Evolutionary conservation across 2,329 filamentous ascomycete genomes (phyloP), one percentile per base, ranked within the genome.

Genomic region (Claviceps africana): DNA sequence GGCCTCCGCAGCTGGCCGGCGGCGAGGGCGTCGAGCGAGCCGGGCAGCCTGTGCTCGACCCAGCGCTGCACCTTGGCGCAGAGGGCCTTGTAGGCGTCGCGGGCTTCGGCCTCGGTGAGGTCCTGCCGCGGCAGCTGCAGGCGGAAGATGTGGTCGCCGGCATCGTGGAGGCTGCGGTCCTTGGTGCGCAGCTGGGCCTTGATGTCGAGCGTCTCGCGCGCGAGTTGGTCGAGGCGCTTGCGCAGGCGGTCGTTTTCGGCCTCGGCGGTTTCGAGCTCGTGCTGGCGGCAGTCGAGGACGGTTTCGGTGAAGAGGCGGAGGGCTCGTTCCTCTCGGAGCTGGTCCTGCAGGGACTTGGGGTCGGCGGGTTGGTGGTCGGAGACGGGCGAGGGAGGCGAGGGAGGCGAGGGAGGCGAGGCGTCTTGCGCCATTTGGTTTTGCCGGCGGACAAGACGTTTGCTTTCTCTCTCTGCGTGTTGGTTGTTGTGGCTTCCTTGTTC

Each of bases 231-330:
- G 19, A 67, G 33, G 49, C 62, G 60, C 17, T 58, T 59, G 15
- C 54, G 53, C 31, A 68, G 59, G 30, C 56, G 57, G 42, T 54
- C 55, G 48, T 62, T 65, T 42, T 64, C 61, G 9, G 54, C 53
- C 53, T 69, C 65, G 46, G 62, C 58, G 6, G 51, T 44, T 47
- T 68, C 64, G 17, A 69, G 58, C 45, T 69, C 66, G 47, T 60
- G 57, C 25, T 69, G 67, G 49, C 66, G 63, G 21, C 59, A 62
- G 49, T 69, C 67, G 43, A 69, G 51, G n/a, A 69, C 66, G 11
- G 61, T 58, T 48, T 69, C 66, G 5, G 66, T 67, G 55, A 65
- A 69, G 25, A 56, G 60, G 42, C 65, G 64, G n/a, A 69, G 55
- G 51, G 60, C 58, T 42, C 60, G 58, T 50, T 69, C 65, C 48